These are phyloP conservation scores for Chenopodium suecicum DNA, from an alignment of 148 eudicot species.

Conservation along the genomic window DNA sequence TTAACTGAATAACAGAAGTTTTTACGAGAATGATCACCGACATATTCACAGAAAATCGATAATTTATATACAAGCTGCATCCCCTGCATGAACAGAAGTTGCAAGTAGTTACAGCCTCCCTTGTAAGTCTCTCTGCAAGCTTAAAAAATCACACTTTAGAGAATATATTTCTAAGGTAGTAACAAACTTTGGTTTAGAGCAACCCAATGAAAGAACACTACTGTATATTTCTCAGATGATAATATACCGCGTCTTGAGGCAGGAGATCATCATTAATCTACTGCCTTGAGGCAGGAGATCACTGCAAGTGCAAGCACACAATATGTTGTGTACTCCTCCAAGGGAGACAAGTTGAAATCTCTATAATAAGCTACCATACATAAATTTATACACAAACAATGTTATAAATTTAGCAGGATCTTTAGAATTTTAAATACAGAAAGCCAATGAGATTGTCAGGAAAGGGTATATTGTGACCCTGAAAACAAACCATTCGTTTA, in stretches of 20 bases:
- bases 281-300: background rate
- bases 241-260: background rate
- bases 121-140: slow-evolving; percentile 61
- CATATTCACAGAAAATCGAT: too few species aligned
- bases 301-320: background rate
- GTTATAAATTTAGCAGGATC: background rate
- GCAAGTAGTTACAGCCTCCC: slow-evolving; percentile 82
- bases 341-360: background rate
- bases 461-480: background rate
- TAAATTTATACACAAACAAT: too few species aligned
- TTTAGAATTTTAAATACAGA: background rate
- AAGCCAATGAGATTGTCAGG: background rate
- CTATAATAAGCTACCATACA: too few species aligned
- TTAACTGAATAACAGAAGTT: too few species aligned
- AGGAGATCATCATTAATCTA: background rate
- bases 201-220: background rate
- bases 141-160: background rate
- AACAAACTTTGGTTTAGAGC: background rate
- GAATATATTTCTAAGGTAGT: background rate
- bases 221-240: background rate
- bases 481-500: background rate
- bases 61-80: background rate
- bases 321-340: background rate
- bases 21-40: too few species aligned
- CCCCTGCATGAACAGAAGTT: slow-evolving; percentile 67